These are phyloP conservation scores for Ananas comosus DNA, from an alignment of 176 grass and related monocot genomes.

Conservation along the genomic window DNA sequence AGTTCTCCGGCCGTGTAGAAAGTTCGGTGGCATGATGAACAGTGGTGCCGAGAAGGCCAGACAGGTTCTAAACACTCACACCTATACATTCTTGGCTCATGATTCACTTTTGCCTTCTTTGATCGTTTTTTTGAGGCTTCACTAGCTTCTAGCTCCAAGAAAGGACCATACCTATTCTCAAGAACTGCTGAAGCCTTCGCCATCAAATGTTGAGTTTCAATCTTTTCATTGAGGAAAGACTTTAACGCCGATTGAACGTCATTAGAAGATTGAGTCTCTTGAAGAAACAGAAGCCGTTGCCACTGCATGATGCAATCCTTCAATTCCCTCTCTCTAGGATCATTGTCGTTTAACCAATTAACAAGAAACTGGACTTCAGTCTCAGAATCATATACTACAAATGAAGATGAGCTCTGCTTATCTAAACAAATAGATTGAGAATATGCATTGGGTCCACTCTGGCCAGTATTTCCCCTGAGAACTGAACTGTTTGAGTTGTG, in stretches of 20 bases:
- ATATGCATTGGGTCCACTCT: slow-evolving; percentile 27
- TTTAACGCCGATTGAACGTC: slow-evolving; percentile 24
- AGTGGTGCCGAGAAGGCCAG: slow-evolving; percentile 76
- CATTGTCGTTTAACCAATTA: slow-evolving; percentile 63
- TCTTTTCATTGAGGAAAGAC: slow-evolving; percentile 21
- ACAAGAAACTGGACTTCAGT: slow-evolving; percentile 64
- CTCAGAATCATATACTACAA: slow-evolving; percentile 76
- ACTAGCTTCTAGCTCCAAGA: slow-evolving; percentile 41
- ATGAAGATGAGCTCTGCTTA: slow-evolving; percentile 41
- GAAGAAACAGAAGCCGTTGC: slow-evolving; percentile 47
- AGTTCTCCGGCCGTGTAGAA: slow-evolving; percentile 43
- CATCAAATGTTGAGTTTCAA: slow-evolving; percentile 30
- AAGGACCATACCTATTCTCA: slow-evolving; percentile 61
- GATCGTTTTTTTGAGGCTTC: slow-evolving; percentile 51
- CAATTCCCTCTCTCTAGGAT: slow-evolving; percentile 80
- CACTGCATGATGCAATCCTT: slow-evolving; percentile 79
- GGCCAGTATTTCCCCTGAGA: background rate
- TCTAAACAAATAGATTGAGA: slow-evolving; percentile 39
- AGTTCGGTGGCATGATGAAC: slow-evolving; percentile 71
- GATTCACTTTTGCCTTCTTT: slow-evolving; percentile 45
- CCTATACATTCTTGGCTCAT: slow-evolving; percentile 58
- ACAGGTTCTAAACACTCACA: slow-evolving; percentile 83
- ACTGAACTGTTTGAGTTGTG: background rate
- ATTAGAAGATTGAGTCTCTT: slow-evolving; percentile 22
- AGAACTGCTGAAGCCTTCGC: slow-evolving; percentile 61